These are phyloP conservation scores for Lepidium campestre DNA, from an alignment of 441 rosid genomes.

Conservation along the genomic window DNA sequence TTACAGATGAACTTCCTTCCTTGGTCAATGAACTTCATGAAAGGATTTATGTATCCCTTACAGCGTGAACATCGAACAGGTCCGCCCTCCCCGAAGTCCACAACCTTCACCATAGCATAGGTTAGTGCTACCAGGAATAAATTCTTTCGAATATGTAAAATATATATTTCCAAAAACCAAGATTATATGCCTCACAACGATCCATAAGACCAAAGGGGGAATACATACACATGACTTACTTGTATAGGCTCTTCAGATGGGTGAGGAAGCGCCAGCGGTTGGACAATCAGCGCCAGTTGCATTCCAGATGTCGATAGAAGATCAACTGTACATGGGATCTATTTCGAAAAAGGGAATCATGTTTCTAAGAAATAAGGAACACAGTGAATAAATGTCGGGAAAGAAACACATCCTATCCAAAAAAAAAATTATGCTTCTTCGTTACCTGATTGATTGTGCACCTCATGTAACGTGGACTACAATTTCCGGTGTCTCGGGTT, in stretches of 20 bases:
- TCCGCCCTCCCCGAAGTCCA: constrained; percentile 89
- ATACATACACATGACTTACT: constrained; percentile 34
- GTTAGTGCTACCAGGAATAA: constrained; percentile 5
- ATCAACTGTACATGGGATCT: constrained; percentile 84
- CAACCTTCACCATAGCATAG: constrained; percentile 41
- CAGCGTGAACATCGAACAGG: constrained; percentile 92
- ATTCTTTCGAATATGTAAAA: constrained; percentile 5
- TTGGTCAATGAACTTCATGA: constrained; percentile 82
- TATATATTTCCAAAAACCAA: background rate
- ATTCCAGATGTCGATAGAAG: constrained; percentile 75
- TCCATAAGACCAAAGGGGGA: background rate
- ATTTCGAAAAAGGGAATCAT: constrained; percentile 16
- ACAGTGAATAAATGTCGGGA: background rate
- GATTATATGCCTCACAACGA: constrained; percentile 1
- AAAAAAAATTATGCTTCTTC: background rate
- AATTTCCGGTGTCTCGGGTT: constrained; percentile 55
- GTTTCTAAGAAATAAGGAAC: background rate
- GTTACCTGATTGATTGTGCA: constrained; percentile 54
- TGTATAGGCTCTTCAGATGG: constrained; percentile 89
- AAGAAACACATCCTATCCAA: background rate
- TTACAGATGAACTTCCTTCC: constrained; percentile 84
- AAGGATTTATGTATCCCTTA: constrained; percentile 86
- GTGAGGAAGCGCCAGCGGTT: constrained; percentile 84
- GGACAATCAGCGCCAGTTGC: constrained; percentile 80
- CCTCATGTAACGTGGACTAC: constrained; percentile 62